Percentiles rank a stretch among this genome's conserved stretches.
These are phyloP conservation scores for Blastomyces percursus DNA, from an alignment of 2,329 filamentous ascomycete genomes.

Conservation along the genomic window DNA sequence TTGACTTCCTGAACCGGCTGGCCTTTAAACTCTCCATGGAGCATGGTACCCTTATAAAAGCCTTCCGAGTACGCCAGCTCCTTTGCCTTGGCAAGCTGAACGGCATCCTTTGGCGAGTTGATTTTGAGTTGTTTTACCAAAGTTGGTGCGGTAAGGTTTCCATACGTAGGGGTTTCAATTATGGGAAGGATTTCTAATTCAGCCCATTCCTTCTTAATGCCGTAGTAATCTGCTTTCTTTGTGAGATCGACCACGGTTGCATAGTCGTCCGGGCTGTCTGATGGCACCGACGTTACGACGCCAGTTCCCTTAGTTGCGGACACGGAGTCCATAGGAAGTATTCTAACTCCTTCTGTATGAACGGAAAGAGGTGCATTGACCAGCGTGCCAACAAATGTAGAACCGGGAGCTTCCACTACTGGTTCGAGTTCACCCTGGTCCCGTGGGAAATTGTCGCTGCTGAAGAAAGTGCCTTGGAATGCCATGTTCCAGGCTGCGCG, in stretches of 20 bases:
- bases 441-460: slow-evolving; percentile 35
- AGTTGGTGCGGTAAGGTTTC: slow-evolving; percentile 69
- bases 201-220: slow-evolving; percentile 93
- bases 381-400: slow-evolving; percentile 75
- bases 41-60: slow-evolving; percentile 88
- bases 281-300: slow-evolving; percentile 91
- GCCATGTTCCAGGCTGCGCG: slow-evolving; percentile 89
- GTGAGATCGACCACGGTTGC: slow-evolving; percentile 76
- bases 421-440: slow-evolving; percentile 64
- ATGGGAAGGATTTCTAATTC: slow-evolving; percentile 81
- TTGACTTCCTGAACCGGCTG: slow-evolving; percentile 79
- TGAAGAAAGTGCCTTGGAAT: slow-evolving; percentile 75
- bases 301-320: slow-evolving; percentile 90
- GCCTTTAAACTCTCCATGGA: slow-evolving; percentile 78
- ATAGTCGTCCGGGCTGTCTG: slow-evolving; percentile 91
- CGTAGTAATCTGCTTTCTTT: slow-evolving; percentile 94
- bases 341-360: slow-evolving; percentile 71
- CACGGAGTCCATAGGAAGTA: slow-evolving; percentile 91
- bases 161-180: slow-evolving; percentile 78
- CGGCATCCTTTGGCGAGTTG: slow-evolving; percentile 86
- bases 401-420: slow-evolving; percentile 62
- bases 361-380: slow-evolving; percentile 81
- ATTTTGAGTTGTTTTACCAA: slow-evolving; percentile 93
- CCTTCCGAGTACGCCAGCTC: slow-evolving; percentile 95
- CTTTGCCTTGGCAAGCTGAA: slow-evolving; percentile 85